A percentile compares a stretch with the other conserved stretches of the same genome.
These are phyloP conservation scores for Tolypocladium pustulatum DNA, from an alignment of 2,329 filamentous ascomycete genomes.

Conservation along the genomic window DNA sequence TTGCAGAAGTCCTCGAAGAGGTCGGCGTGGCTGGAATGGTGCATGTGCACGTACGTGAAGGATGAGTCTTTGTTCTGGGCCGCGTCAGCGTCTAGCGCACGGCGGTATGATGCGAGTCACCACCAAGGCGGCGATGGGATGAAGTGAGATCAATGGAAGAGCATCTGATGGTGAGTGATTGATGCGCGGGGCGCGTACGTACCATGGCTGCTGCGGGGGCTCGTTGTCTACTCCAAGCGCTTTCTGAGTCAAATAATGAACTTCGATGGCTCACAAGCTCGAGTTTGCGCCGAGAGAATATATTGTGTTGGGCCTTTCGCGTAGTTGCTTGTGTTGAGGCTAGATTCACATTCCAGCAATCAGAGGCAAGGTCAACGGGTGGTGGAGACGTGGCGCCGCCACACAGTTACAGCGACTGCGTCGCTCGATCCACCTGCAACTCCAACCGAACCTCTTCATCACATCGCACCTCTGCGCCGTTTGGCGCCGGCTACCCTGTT, in stretches of 20 bases:
- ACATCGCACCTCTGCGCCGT: too few relatives aligned
- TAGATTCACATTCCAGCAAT: not conserved
- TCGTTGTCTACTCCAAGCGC: not conserved
- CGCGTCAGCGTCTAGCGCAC: not conserved
- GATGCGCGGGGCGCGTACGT: not conserved
- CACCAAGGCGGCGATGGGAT: not conserved
- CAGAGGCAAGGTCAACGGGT: not conserved
- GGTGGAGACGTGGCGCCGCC: not conserved
- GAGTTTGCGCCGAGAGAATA: not conserved
- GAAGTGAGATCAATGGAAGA: not conserved
- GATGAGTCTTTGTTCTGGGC: conserved; percentile 60
- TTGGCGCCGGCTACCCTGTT: too few relatives aligned
- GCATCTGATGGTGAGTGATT: not conserved
- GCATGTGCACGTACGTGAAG: conserved; percentile 69
- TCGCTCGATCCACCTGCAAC: too few relatives aligned
- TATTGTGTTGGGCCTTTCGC: not conserved
- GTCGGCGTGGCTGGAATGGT: conserved; percentile 60
- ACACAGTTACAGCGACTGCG: too few relatives aligned
- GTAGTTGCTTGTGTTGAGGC: not conserved
- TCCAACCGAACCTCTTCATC: too few relatives aligned
- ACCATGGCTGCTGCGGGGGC: not conserved
- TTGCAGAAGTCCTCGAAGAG: conserved; percentile 69
- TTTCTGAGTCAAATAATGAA: too few relatives aligned
- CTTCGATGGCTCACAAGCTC: not conserved
- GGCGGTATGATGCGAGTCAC: not conserved